Percentiles rank a stretch among this genome's conserved stretches.
Conservation (phyloP, 2,329 filamentous ascomycete genomes). For the Zalaria sp. region DNA sequence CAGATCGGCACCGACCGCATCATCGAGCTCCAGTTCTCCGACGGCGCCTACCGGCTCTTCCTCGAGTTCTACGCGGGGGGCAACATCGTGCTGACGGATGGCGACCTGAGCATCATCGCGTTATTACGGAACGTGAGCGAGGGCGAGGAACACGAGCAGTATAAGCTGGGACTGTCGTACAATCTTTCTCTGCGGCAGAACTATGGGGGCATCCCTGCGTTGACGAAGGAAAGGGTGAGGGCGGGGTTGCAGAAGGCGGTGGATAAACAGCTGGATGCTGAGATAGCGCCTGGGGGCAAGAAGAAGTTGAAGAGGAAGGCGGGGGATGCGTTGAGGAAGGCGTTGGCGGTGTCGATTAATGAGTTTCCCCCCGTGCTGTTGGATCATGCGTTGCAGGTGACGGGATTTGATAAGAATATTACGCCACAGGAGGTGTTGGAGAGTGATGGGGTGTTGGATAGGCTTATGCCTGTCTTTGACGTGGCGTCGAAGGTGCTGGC, state of each 20-base stretch:
- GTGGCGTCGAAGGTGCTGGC: constrained; percentile 57
- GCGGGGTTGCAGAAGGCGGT: constrained; percentile 54
- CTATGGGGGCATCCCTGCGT: constrained; percentile 55
- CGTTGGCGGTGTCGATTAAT: constrained; percentile 68
- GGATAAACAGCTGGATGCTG: constrained; percentile 39
- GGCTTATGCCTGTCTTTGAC: constrained; percentile 53
- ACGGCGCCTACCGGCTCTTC: constrained; percentile 76
- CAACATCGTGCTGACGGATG: constrained; percentile 86
- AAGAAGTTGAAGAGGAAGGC: constrained; percentile 62
- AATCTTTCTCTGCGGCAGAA: constrained; percentile 74
- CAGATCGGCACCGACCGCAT: constrained; percentile 91
- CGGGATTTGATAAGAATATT: constrained; percentile 52
- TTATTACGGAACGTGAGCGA: constrained; percentile 69
- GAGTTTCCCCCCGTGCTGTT: constrained; percentile 80
- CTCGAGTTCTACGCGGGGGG: constrained; percentile 94
- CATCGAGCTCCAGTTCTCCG: constrained; percentile 82
- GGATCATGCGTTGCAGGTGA: constrained; percentile 65
- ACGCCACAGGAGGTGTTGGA: constrained; percentile 57
- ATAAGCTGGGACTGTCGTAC: constrained; percentile 65
- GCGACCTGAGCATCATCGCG: constrained; percentile 66
- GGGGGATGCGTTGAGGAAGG: constrained; percentile 63
- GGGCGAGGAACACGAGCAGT: constrained; percentile 70
- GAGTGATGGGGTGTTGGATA: constrained; percentile 48
- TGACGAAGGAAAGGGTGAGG: constrained; percentile 61
- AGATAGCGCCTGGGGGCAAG: constrained; percentile 26